Base-by-base conservation (phyloP, 108 stramenopile genomes). In the Schizochytrium sp. region DNA sequence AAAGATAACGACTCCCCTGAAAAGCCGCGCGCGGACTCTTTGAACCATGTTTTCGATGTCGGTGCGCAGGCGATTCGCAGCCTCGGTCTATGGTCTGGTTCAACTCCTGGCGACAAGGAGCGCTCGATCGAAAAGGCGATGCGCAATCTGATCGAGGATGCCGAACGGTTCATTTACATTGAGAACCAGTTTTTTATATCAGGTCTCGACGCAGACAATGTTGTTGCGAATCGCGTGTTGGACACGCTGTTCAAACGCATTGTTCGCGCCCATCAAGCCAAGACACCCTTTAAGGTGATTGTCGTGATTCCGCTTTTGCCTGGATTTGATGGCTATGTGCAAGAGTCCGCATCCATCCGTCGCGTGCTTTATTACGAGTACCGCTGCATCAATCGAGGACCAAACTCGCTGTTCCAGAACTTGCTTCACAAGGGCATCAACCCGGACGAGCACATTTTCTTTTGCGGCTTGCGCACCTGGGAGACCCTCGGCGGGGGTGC, bases 171-270 rank as follows among this genome's bases (percentile, higher is more conserved):
- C 44, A 63, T 89, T 43, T 89, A 89, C 76, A 89, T 89, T 89
- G 89, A 89, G 45, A 89, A 89, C 58, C 89, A 89, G 76, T 89
- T 89, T 23, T 89, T 89, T 25, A 83, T 89, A 34, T 57, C 87
- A 5, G 89, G 89, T 48, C 25, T 88, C 29, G 63, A 88, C 23
- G 6, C 48, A 5, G 89, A 43, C 41, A 87, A 89, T 88, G 5
- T 34, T 14, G 89, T 51, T 5, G 69, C 60, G 18, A 88, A 88
- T 23, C 88, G 88, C 5, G 58, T 88, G 21, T 12, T 43, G 19
- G 59, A 88, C 18, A 16, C 41, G n/a, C 58, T 88, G 5, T 43
- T 88, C 58, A 43, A 60, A 5, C 88, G 88, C n/a, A 60, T 88
- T n/a, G 19, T 60, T 10, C 58, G 59, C 23, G 88, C 88, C 19